Evolutionary conservation across 441 rosid species (phyloP).

Genomic region (Biscutella laevigata): DNA sequence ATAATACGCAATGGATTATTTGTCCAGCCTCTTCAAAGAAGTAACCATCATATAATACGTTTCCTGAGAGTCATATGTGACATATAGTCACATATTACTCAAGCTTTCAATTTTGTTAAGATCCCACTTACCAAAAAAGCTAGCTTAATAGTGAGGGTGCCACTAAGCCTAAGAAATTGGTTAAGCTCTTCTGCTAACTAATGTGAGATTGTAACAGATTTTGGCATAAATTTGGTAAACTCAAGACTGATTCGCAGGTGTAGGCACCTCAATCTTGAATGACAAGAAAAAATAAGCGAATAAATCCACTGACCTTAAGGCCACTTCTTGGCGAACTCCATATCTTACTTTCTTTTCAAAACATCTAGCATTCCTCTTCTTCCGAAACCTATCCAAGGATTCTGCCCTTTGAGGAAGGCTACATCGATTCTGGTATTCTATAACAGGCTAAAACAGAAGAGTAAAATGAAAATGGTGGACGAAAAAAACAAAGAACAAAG

Average conservation of each 20-base stretch:
- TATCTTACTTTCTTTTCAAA: conserved; percentile 94
- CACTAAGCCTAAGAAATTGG: neutral
- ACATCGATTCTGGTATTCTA: conserved; percentile 55
- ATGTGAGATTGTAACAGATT: neutral
- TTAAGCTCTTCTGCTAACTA: neutral
- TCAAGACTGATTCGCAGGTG: neutral
- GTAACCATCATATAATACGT: neutral
- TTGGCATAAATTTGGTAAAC: neutral
- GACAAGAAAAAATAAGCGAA: neutral
- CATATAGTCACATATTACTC: neutral
- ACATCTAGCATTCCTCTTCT: conserved; percentile 87
- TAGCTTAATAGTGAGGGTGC: neutral
- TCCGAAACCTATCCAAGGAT: conserved; percentile 77
- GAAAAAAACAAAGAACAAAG: neutral
- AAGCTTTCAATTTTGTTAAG: neutral
- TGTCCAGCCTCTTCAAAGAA: neutral
- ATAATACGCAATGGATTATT: neutral
- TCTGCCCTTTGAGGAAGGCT: conserved; percentile 80
- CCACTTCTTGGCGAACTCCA: conserved; percentile 95
- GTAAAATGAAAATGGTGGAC: neutral
- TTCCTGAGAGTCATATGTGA: neutral
- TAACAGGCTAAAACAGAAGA: conserved; percentile 34
- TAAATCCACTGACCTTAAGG: conserved; percentile 50
- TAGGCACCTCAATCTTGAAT: neutral
- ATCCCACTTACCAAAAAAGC: neutral